phyloP scores from a whole-genome alignment of 2,329 filamentous ascomycete genomes.

The Hypocreales sp. region DNA sequence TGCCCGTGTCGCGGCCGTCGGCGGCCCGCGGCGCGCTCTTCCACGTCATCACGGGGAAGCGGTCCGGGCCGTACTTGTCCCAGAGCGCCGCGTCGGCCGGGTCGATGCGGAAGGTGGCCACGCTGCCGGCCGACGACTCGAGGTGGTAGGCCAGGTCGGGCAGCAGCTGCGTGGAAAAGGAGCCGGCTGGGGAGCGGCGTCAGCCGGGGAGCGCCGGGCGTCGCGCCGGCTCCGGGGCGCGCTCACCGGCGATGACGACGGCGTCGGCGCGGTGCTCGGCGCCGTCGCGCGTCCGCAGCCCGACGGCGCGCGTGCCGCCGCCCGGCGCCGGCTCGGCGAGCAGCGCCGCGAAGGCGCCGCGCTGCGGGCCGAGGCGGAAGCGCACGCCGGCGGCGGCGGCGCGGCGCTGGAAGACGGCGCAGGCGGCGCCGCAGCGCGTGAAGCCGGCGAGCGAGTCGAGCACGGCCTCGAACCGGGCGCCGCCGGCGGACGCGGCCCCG shows the following conservation, averaged over 20 bases:
- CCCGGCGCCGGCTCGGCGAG: too few relatives aligned
- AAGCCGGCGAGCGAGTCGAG: conserved; percentile 10
- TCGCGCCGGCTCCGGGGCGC: too few relatives aligned
- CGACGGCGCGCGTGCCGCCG: conserved; percentile 1
- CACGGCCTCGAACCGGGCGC: conserved; percentile 11
- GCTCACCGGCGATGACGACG: conserved; percentile 12
- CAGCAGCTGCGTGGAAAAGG: conserved; percentile 15
- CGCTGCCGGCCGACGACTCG: conserved; percentile 13
- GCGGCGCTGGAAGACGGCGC: conserved; percentile 6
- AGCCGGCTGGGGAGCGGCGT: conserved; percentile 12
- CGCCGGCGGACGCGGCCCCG: too few relatives aligned
- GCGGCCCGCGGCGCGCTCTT: conserved; percentile 12
- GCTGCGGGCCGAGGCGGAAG: conserved; percentile 11
- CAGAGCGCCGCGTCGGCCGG: conserved; percentile 8
- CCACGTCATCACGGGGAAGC: conserved; percentile 16
- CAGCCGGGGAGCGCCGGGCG: too few relatives aligned
- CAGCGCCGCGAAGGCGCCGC: conserved; percentile 10
- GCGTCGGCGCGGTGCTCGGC: conserved; percentile 6
- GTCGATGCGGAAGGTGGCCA: conserved; percentile 14
- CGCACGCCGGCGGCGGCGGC: conserved; percentile 10
- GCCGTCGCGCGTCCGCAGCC: conserved; percentile 5
- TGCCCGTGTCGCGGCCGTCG: conserved; percentile 13
- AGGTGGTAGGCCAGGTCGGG: conserved; percentile 13
- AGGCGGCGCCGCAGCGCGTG: conserved; percentile 8
- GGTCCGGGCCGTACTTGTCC: conserved; percentile 16